These are phyloP conservation scores for Cutaneotrichosporon cyanovorans DNA, from an alignment of 1,284 basidiomycete genomes.

Conservation along the genomic window DNA sequence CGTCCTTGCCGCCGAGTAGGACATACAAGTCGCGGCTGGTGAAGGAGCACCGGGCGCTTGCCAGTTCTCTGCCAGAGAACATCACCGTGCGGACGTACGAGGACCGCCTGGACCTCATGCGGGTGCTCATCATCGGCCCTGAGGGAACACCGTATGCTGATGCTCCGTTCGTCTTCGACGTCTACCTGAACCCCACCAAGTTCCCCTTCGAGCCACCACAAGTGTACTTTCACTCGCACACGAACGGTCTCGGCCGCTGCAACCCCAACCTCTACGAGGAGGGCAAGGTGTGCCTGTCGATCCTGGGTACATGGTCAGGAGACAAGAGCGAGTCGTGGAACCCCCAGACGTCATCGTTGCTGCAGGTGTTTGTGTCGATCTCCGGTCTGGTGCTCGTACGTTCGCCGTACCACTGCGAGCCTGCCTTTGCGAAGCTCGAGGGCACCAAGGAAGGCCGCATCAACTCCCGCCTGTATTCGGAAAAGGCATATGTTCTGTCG, in stretches of 20 bases:
- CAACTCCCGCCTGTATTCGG: conserved; percentile 53
- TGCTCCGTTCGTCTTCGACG: conserved; percentile 90
- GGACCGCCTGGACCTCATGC: conserved; percentile 75
- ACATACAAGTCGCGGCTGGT: conserved; percentile 64
- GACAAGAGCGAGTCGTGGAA: conserved; percentile 80
- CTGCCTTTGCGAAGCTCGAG: conserved; percentile 76
- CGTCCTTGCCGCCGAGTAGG: conserved; percentile 56
- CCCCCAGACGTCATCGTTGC: conserved; percentile 62
- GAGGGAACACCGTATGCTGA: conserved; percentile 89
- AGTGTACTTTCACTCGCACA: conserved; percentile 89
- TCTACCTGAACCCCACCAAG: conserved; percentile 71
- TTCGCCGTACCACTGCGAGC: conserved; percentile 90
- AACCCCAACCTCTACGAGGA: conserved; percentile 80
- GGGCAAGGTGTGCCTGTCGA: conserved; percentile 87
- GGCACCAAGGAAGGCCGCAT: conserved; percentile 81
- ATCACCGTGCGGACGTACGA: conserved; percentile 53
- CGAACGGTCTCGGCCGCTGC: conserved; percentile 85
- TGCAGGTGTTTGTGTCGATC: conserved; percentile 89
- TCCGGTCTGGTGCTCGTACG: conserved; percentile 87
- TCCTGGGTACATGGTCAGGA: conserved; percentile 85
- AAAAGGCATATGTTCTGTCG: conserved; percentile 86
- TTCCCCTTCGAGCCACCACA: conserved; percentile 80
- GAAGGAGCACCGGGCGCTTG: conserved; percentile 75
- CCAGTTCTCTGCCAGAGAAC: conserved; percentile 60
- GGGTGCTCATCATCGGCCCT: conserved; percentile 84